Base-by-base conservation (phyloP, 2,329 filamentous ascomycete genomes). In the Neonectria faginata region DNA sequence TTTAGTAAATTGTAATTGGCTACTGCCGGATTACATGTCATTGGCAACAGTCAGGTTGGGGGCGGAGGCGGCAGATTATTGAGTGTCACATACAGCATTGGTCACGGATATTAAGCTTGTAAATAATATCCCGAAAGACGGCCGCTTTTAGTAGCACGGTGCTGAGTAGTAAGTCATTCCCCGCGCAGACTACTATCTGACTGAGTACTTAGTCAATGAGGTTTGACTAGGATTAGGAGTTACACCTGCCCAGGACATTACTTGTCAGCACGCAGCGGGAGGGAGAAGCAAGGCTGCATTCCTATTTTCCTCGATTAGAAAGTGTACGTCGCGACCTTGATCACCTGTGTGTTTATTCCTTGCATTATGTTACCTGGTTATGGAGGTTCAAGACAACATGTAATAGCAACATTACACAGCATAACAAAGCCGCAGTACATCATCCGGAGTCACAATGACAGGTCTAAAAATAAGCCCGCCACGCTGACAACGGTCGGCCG, bases 381-480 rank as follows among this genome's bases (percentile, higher is more conserved):
- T 36, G 12, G 4, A 36, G 12, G 33, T 16, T 36, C 10, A 36
- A 36, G 39, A 42, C n/a, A 42, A n/a, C 39, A 18, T 7, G 39
- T 18, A 7, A 6, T 18, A 20, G 39, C n/a, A 42, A 42, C 8
- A 42, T 42, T 20, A 42, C 39, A 52, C 45, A 57, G 27, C 27
- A 22, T n/a, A 22, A 31, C 33, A 33, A 20, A 8, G 16, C 25
- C 8, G 29, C 39, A 47, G 29, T 52, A 27, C 41, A 50, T 54
- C 31, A 53, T 58, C 22, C 60, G 60, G 22, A 58, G 42, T 44
- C 14, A 16, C 4, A n/a, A 45, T 39, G 14, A n/a, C 11, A 11
- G 18, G 29, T 44, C 61, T 55, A 64, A 64, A 62, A 64, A 64
- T 64, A 64, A 42, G 50, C 36, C 44, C 5, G 11, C 33, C 33